Conservation (phyloP, 495 filamentous ascomycete species). For the Neurospora discreta region DNA sequence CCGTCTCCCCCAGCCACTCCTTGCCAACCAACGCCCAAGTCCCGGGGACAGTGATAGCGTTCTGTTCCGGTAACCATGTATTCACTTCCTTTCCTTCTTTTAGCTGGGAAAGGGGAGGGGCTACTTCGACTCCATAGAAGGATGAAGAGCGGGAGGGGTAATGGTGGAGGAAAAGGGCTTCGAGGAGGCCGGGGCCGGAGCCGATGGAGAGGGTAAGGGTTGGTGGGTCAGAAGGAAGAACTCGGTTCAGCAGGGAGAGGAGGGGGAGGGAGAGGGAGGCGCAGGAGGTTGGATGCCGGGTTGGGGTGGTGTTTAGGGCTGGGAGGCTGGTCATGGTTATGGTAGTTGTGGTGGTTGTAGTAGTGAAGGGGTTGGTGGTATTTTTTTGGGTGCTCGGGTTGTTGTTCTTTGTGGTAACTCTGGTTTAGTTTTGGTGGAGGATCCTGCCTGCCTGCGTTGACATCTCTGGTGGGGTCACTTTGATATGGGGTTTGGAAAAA, state of each 20-base stretch:
- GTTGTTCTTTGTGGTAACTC: not conserved
- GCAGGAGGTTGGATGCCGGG: slow-evolving; percentile 11
- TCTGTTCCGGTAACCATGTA: slow-evolving; percentile 10
- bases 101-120: not conserved
- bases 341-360: not conserved
- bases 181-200: slow-evolving; percentile 17
- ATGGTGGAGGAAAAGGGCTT: slow-evolving; percentile 11
- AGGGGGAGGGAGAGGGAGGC: slow-evolving; percentile 14
- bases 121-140: slow-evolving; percentile 14
- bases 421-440: not conserved
- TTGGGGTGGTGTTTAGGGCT: slow-evolving; percentile 1
- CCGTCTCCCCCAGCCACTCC: not conserved
- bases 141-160: slow-evolving; percentile 2
- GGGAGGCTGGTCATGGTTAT: slow-evolving; percentile 1
- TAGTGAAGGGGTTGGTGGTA: not conserved
- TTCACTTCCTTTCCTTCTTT: slow-evolving; percentile 5
- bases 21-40: slow-evolving; percentile 12
- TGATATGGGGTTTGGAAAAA: not conserved
- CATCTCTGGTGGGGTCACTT: not conserved
- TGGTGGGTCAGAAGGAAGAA: slow-evolving; percentile 3
- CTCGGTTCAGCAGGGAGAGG: slow-evolving; percentile 9
- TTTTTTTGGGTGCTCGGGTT: not conserved
- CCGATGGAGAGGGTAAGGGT: slow-evolving; percentile 10
- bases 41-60: slow-evolving; percentile 1
- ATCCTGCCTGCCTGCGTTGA: not conserved